Evolutionary conservation across 2,329 filamentous ascomycete species (phyloP), one percentile per base, ranked within the genome.

Genomic region (Clarireedia hainanense): DNA sequence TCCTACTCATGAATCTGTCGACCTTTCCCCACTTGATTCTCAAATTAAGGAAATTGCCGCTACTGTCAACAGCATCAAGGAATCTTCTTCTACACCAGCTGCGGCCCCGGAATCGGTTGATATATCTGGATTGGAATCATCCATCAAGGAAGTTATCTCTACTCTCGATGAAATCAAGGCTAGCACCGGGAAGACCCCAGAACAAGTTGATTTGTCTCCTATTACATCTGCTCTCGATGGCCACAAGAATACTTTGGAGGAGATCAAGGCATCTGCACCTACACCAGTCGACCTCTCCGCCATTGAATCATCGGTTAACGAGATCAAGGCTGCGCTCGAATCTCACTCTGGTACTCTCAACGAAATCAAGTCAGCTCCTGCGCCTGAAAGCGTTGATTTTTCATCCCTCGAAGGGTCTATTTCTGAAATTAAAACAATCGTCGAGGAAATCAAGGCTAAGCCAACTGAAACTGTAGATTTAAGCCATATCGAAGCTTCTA

Each of bases 371-470:
- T 42, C 57, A 6, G 27, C 43, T 14, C 60, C 60, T 42, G 50
- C 45, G 39, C 51, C 58, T 12, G 52, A 58, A 43, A 55, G 55
- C 27, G 43, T 56, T 43, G 61, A 64, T 26, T 48, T 64, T 7
- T 59, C 59, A 39, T 23, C 47, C 5, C 42, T 63, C 3, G 58
- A 61, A 47, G 40, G 15, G 4, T 58, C 58, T 4, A 39, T 60
- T 5, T 56, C 56, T 17, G 47, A 52, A 24, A 47, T 55, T 6
- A 55, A 55, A 40, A 40, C 36, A 4, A 50, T 46, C 36, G 36
- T 57, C 17, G 51, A 55, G 6, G 60, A 64, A 27, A 57, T 66
- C 10, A 64, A 65, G 48, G 26, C 54, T 15, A 58, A 54, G 12
- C 60, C 60, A 20, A 27, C 52, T 36, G 53, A 58, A 10, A 46